Base-by-base conservation (phyloP, 495 filamentous ascomycete species). In the Penicillium nucicola region DNA sequence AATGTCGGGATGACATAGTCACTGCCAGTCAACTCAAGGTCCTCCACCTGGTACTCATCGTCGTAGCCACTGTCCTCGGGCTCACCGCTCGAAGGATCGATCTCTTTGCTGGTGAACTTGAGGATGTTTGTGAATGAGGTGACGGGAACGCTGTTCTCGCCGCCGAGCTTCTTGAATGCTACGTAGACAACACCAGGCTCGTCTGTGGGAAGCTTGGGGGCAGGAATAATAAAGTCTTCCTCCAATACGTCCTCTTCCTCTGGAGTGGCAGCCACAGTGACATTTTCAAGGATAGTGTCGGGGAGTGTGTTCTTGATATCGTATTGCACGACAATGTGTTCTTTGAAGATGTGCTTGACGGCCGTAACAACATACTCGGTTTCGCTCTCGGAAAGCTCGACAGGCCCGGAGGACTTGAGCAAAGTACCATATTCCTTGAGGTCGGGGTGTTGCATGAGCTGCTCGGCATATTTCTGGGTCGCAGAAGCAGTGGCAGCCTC, bases 281-380 rank as follows among this genome's bases (percentile, higher is more conserved):
- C 91, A 42, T 97, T 90, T 59, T 93, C 86, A 33, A 99, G 76
- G 39, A 97, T 80, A 37, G 88, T 92, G 48, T 91, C 90, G 3
- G 88, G 83, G 13, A 99, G 81, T 3, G 95, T 99, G 74, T 99
- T 99, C 77, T 96, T 97, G 67, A 99, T 84, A 60, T 97, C 89
- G 71, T 95, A 97, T 67, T 99, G 95, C 42, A 99, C 72, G 12
- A 99, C 95, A 55, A 97, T 79, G 60, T 97, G 88, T 64, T 96
- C 89, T 69, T 92, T 92, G 84, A 96, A 97, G 60, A 97, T 86
- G 59, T 99, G 95, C 74, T 97, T 99, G 69, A 97, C 79, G 9
- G 89, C 89, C 14, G 79, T 80, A 33, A 97, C 95, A 39, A 97
- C 91, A 58, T 99, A 99, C 71, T 99, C 93, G 13, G 93, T 97